phyloP scores from a whole-genome alignment of 2,329 filamentous ascomycete species.

The Thyridium curvatum region DNA sequence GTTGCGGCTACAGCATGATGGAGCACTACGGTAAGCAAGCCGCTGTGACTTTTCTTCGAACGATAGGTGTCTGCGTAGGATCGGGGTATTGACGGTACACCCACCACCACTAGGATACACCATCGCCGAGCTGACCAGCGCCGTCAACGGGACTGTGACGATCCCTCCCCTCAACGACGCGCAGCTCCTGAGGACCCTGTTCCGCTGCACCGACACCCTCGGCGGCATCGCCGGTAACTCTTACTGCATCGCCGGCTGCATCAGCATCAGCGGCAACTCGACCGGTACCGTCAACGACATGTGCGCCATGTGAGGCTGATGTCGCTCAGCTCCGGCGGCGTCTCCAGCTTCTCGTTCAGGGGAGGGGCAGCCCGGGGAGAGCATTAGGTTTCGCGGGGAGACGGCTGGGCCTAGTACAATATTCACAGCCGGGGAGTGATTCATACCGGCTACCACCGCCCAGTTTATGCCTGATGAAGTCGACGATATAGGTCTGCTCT shows the following conservation, averaged over 20 bases:
- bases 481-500: no score
- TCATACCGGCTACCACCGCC: no score
- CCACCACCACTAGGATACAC: slow-evolving; percentile 6
- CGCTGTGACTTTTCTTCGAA: no score
- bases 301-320: slow-evolving; percentile 11
- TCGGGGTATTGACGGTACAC: neutral
- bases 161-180: slow-evolving; percentile 6
- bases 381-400: no score
- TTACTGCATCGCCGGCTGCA: slow-evolving; percentile 10
- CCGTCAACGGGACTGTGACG: slow-evolving; percentile 6
- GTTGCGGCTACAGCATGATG: slow-evolving; percentile 7
- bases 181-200: slow-evolving; percentile 9
- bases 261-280: slow-evolving; percentile 3
- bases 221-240: slow-evolving; percentile 9
- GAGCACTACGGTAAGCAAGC: neutral
- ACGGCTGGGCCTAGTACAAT: no score
- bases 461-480: no score
- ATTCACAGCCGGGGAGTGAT: no score
- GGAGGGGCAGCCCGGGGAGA: no score
- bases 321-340: no score
- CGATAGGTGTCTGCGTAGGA: no score
- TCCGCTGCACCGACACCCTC: slow-evolving; percentile 7
- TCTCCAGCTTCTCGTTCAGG: no score
- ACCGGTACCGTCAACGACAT: slow-evolving; percentile 4
- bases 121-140: slow-evolving; percentile 6